These are phyloP conservation scores for Leucosporidium yakuticum DNA, from an alignment of 768 basidiomycete genomes.

Conservation along the genomic window DNA sequence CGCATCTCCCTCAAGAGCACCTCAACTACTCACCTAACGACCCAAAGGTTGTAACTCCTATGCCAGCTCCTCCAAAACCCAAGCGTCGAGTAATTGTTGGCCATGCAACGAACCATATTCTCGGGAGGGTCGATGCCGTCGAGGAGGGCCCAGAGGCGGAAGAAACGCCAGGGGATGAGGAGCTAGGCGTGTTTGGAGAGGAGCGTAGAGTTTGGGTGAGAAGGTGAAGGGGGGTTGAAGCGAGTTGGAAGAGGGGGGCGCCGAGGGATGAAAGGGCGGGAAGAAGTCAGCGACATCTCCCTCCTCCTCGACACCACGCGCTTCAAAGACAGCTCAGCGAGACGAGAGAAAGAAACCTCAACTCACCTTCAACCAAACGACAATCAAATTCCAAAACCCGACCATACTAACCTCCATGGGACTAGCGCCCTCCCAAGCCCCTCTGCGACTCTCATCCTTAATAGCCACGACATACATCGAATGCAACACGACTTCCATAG, in stretches of 20 bases:
- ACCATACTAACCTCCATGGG: constrained; percentile 82
- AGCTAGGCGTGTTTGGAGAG: constrained; percentile 51
- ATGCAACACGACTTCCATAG: constrained; percentile 87
- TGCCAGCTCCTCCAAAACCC: constrained; percentile 99
- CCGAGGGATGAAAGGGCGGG: not conserved
- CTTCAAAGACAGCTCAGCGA: too few relatives aligned
- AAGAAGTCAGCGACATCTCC: not conserved
- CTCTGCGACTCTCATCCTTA: constrained; percentile 54
- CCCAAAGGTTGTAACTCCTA: constrained; percentile 91
- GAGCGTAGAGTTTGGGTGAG: not conserved
- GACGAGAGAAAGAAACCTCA: not conserved
- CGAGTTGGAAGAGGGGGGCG: too few relatives aligned
- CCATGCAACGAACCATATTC: constrained; percentile 98
- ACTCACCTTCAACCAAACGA: constrained; percentile 91
- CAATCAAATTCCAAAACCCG: constrained; percentile 92
- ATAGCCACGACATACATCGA: constrained; percentile 96
- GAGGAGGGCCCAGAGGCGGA: constrained; percentile 82
- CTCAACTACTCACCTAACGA: constrained; percentile 61
- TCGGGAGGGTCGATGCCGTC: constrained; percentile 91
- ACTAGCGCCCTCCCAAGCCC: constrained; percentile 63
- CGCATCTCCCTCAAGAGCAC: too few relatives aligned
- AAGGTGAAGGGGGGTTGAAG: not conserved
- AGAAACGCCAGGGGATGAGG: constrained; percentile 91
- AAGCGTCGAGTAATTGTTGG: constrained; percentile 85
- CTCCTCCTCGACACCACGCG: not conserved